Evolutionary conservation across 2,329 filamentous ascomycete species (phyloP).

Genomic region (Hypoxylon sp.): DNA sequence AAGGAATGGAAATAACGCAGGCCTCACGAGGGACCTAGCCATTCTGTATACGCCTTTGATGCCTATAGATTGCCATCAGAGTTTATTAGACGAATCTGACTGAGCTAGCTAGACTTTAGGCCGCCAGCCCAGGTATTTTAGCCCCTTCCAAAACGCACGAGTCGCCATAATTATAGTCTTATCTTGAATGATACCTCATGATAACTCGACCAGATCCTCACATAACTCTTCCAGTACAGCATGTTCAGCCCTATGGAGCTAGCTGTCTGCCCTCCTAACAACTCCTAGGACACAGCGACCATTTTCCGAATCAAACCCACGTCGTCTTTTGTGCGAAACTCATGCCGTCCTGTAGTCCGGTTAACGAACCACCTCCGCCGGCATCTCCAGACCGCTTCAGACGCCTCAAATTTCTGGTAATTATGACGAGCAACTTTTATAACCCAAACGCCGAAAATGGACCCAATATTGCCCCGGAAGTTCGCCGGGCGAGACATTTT

Average conservation of each 20-base stretch:
- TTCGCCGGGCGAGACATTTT: slow-evolving; percentile 18
- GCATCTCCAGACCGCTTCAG: slow-evolving; percentile 16
- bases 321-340: slow-evolving; percentile 15
- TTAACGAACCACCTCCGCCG: slow-evolving; percentile 6
- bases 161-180: neutral
- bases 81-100: slow-evolving; percentile 4
- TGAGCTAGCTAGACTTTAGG: neutral
- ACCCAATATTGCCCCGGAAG: slow-evolving; percentile 16
- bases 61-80: neutral
- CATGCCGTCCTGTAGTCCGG: slow-evolving; percentile 13
- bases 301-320: slow-evolving; percentile 7
- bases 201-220: neutral
- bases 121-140: slow-evolving; percentile 20
- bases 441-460: slow-evolving; percentile 37
- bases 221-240: slow-evolving; percentile 4
- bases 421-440: slow-evolving; percentile 30
- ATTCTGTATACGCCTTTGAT: too few relatives aligned
- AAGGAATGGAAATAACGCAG: neutral
- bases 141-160: slow-evolving; percentile 10
- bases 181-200: slow-evolving; percentile 4
- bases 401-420: slow-evolving; percentile 15
- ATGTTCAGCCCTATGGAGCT: neutral
- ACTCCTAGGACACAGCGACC: neutral
- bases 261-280: neutral
- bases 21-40: neutral